Percentiles rank a stretch among this genome's conserved stretches.
Evolutionary conservation across 2,329 filamentous ascomycete genomes (phyloP).

Genomic region (Epichloe festucae): DNA sequence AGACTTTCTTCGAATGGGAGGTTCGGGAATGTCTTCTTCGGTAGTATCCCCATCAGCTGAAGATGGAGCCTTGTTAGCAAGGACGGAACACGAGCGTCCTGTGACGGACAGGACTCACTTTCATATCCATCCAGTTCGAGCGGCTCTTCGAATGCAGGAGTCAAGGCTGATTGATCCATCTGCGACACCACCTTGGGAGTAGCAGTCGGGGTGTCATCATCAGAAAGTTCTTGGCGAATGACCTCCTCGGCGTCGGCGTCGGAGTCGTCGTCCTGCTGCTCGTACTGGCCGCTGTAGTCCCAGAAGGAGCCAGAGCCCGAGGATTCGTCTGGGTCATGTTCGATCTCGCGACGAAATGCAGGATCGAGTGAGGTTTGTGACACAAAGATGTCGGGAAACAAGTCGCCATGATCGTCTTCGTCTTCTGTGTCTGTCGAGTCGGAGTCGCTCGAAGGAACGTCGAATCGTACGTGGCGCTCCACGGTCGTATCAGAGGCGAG

Average conservation of each 20-base stretch:
- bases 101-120: constrained; percentile 33
- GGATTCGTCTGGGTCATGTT: constrained; percentile 49
- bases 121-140: constrained; percentile 44
- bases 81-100: constrained; percentile 1
- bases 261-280: constrained; percentile 20
- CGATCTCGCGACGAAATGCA: constrained; percentile 59
- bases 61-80: constrained; percentile 7
- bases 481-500: constrained; percentile 27
- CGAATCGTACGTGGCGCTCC: constrained; percentile 62
- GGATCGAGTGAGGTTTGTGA: constrained; percentile 62
- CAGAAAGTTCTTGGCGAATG: constrained; percentile 21
- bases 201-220: constrained; percentile 29
- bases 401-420: constrained; percentile 47
- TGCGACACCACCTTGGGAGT: constrained; percentile 27
- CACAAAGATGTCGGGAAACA: constrained; percentile 69
- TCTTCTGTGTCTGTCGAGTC: constrained; percentile 52
- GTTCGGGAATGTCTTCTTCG: constrained; percentile 44
- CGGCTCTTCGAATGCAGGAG: constrained; percentile 19
- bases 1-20: constrained; percentile 34
- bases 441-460: constrained; percentile 53
- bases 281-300: constrained; percentile 43
- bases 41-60: constrained; percentile 49
- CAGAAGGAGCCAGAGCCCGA: constrained; percentile 48
- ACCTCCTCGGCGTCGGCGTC: constrained; percentile 33
- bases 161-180: constrained; percentile 12